Conservation (phyloP, 2,329 filamentous ascomycete genomes). For the Exophiala bonariae region DNA sequence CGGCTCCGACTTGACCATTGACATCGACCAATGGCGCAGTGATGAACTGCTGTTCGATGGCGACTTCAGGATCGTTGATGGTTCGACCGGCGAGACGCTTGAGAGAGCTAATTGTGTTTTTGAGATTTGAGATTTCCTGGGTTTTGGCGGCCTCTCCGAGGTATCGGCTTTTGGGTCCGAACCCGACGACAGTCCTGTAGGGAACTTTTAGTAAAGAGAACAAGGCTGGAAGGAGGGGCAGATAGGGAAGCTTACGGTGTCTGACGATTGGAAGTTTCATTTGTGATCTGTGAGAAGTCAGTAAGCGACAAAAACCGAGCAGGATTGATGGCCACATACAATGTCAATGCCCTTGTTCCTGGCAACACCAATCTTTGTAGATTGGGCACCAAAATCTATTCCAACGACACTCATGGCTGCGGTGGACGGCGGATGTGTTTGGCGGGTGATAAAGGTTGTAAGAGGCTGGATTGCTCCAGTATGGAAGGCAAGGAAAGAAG, state of each 20-base stretch:
- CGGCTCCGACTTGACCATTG: slow-evolving; percentile 90
- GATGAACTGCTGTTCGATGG: slow-evolving; percentile 88
- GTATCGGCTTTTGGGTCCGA: slow-evolving; percentile 90
- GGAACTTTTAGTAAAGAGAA: slow-evolving; percentile 2
- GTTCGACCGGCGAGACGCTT: slow-evolving; percentile 89
- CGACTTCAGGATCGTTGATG: slow-evolving; percentile 85
- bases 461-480: not conserved
- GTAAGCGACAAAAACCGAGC: not conserved
- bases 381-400: slow-evolving; percentile 93
- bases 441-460: not conserved
- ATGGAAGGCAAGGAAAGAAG: not conserved
- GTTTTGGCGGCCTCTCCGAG: slow-evolving; percentile 96
- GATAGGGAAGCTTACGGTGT: slow-evolving; percentile 76
- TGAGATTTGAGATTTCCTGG: slow-evolving; percentile 98
- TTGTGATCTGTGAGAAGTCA: slow-evolving; percentile 71
- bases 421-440: not conserved
- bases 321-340: slow-evolving; percentile 61
- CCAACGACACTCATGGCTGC: slow-evolving; percentile 63
- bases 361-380: slow-evolving; percentile 96
- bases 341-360: slow-evolving; percentile 99
- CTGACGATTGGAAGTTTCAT: slow-evolving; percentile 97
- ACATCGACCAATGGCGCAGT: slow-evolving; percentile 84
- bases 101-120: slow-evolving; percentile 93
- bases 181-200: slow-evolving; percentile 83
- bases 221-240: not conserved